These are phyloP conservation scores for Haplosporangium sp. DNA, from an alignment of 371 early-diverging fungal species.

Conservation along the genomic window DNA sequence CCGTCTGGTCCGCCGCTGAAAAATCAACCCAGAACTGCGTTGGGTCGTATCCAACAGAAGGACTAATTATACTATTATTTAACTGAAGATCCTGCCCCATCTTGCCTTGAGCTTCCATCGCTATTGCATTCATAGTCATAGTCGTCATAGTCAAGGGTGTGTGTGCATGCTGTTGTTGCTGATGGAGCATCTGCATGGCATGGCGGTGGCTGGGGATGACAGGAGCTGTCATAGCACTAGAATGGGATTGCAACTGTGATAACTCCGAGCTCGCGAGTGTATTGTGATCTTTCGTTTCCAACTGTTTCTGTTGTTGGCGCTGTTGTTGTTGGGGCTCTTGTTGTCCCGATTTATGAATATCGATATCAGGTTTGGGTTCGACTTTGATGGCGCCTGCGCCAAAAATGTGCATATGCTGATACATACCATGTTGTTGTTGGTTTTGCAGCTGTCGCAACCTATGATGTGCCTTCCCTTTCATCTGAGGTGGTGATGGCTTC, in stretches of 20 bases:
- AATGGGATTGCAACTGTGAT: neutral
- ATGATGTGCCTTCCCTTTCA: too few species aligned
- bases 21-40: slow-evolving; percentile 47
- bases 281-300: slow-evolving; percentile 23
- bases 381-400: slow-evolving; percentile 29
- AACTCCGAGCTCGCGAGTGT: neutral
- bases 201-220: slow-evolving; percentile 49
- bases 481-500: too few species aligned
- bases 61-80: slow-evolving; percentile 3
- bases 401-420: slow-evolving; percentile 52
- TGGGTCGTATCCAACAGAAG: slow-evolving; percentile 29
- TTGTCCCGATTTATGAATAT: slow-evolving; percentile 27
- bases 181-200: slow-evolving; percentile 26
- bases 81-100: slow-evolving; percentile 31
- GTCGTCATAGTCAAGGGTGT: slow-evolving; percentile 18
- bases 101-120: slow-evolving; percentile 35
- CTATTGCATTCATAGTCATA: slow-evolving; percentile 38
- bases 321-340: slow-evolving; percentile 41
- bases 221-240: slow-evolving; percentile 16
- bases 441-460: slow-evolving; percentile 50
- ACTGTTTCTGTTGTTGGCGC: slow-evolving; percentile 44
- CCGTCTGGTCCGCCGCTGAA: slow-evolving; percentile 17
- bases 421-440: slow-evolving; percentile 51
- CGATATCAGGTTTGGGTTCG: slow-evolving; percentile 13
- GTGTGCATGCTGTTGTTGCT: slow-evolving; percentile 11